Evolutionary conservation across 345 rosid genomes (phyloP).

Genomic region (Psidium friedrichsthalianum): DNA sequence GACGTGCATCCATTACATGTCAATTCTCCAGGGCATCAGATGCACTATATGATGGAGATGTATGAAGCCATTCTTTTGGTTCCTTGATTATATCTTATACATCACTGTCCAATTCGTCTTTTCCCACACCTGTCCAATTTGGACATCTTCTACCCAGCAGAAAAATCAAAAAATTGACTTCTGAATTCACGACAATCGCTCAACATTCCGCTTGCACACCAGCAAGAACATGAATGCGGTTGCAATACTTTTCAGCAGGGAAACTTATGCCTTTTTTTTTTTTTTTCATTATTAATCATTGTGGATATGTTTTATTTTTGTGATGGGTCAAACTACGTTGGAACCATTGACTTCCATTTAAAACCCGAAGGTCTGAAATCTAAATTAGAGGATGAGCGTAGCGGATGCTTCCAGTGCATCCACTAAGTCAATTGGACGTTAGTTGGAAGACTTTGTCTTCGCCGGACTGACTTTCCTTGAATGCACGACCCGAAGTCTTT

Average conservation of each 20-base stretch:
- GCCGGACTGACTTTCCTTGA: neutral
- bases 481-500: constrained; percentile 2
- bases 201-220: neutral
- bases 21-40: neutral
- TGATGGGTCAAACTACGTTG: neutral
- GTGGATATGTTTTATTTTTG: neutral
- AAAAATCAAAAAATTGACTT: neutral
- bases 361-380: neutral
- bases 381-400: neutral
- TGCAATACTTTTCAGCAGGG: neutral
- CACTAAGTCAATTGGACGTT: neutral
- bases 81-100: neutral
- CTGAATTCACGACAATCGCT: neutral
- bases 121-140: neutral
- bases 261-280: neutral
- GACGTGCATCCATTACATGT: neutral
- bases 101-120: neutral
- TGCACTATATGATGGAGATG: neutral
- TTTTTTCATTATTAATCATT: neutral
- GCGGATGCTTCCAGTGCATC: neutral
- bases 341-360: neutral
- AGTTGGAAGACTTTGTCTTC: neutral
- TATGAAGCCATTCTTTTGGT: neutral
- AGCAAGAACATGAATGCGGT: neutral
- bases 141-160: neutral